Evolutionary conservation across 768 basidiomycete species (phyloP), one percentile per base, ranked within the genome.

Genomic region (Calocybe gangraenosa): DNA sequence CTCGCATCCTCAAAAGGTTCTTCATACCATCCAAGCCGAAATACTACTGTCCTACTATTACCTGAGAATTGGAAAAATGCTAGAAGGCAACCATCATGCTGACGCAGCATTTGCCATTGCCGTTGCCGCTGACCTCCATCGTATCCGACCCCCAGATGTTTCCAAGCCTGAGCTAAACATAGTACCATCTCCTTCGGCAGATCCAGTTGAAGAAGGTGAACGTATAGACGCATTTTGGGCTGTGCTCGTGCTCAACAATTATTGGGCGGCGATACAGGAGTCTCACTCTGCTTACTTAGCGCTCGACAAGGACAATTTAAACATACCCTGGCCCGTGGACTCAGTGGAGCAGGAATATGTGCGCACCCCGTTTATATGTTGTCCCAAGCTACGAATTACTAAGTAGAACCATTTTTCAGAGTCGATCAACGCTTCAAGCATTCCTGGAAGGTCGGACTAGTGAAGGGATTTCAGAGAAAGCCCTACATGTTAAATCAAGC

Each of bases 11-110:
- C 10, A 42, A 2, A 40, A 35, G 10, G 38, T 50, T 14, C 3
- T 73, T 13, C 61, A 68, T 17, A 52, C 59, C 28, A 52, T 72
- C 8, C 70, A 73, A 36, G 58, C 64, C 1, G 67, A 74, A 31
- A 57, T 77, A 2, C 58, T 79, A n/a, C 58, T 79, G 21, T 59
- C 69, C 1, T 65, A 66, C 43, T 75, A 73, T 50, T 54, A 51
- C 43, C 43, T 57, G 19, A 48, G 46, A 14, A 38, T 42, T 13
- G 56, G 53, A 2, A 52, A 54, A 22, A 37, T 57, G 35, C 35
- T 57, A 3, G 50, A 54, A 44, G 56, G 53, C 13, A 47, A 40
- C 13, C 43, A 46, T 22, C 56, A 52, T 35, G 52, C 56, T 2
- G 41, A 47, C 8, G 48, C 43, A 9, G 53, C 53, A 3, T 38